Percentiles rank a stretch among this genome's conserved stretches.
These are phyloP conservation scores for Cryptosporidium muris DNA, from an alignment of 169 alveolate genomes.

Conservation along the genomic window DNA sequence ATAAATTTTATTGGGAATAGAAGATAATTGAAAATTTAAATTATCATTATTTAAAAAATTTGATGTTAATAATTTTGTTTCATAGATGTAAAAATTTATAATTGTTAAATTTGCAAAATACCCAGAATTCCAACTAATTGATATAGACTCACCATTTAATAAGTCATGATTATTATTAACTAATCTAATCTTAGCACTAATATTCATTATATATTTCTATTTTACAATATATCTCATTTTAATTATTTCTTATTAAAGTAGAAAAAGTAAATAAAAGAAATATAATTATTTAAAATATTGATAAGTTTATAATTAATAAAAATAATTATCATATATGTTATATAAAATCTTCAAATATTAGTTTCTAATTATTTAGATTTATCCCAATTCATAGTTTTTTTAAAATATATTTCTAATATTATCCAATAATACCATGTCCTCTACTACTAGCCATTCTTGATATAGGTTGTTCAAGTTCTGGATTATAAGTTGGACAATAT, in stretches of 20 bases:
- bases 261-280: constrained; percentile 32
- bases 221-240: background rate
- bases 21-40: background rate
- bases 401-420: background rate
- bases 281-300: constrained; percentile 1
- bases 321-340: background rate
- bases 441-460: constrained; percentile 27
- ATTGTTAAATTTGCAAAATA: constrained; percentile 24
- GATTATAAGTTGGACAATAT: constrained; percentile 64
- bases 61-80: background rate
- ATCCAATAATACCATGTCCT: constrained; percentile 48
- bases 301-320: constrained; percentile 6
- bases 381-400: too few relatives aligned
- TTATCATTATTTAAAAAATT: background rate
- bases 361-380: too few relatives aligned
- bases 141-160: constrained; percentile 19
- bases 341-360: background rate
- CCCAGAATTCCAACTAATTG: constrained; percentile 54
- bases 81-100: constrained; percentile 1
- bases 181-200: constrained; percentile 10
- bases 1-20: background rate
- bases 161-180: constrained; percentile 32
- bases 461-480: constrained; percentile 60
- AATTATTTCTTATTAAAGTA: constrained; percentile 23
- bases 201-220: constrained; percentile 4